Conservation (phyloP, 805 yeast species). For the Scheffersomyces spartinae region DNA sequence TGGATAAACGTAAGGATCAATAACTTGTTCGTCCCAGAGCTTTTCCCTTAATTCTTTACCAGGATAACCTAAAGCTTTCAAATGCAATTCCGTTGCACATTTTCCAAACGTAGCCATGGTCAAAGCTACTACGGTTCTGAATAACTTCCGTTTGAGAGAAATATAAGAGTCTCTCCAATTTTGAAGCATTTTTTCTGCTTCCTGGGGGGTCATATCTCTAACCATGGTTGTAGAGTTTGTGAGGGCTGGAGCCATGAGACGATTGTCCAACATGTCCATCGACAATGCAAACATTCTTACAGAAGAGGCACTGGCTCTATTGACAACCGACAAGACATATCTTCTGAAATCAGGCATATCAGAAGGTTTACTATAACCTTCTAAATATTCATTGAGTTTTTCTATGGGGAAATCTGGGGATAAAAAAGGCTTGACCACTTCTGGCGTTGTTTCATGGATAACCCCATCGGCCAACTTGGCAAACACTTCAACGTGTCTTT, state of each 20-base stretch:
- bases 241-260: slow-evolving; percentile 14
- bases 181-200: slow-evolving; percentile 19
- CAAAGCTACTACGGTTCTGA: slow-evolving; percentile 15
- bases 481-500: slow-evolving; percentile 16
- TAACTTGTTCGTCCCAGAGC: slow-evolving; percentile 14
- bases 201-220: slow-evolving; percentile 21
- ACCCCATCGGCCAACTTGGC: slow-evolving; percentile 22
- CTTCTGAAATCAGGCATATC: slow-evolving; percentile 15
- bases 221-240: slow-evolving; percentile 23
- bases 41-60: slow-evolving; percentile 16
- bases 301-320: too few relatives aligned
- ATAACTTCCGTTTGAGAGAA: slow-evolving; percentile 20
- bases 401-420: slow-evolving; percentile 14
- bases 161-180: slow-evolving; percentile 33
- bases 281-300: too few relatives aligned
- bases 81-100: slow-evolving; percentile 20
- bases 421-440: slow-evolving; percentile 13
- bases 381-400: slow-evolving; percentile 18
- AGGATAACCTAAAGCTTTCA: slow-evolving; percentile 28
- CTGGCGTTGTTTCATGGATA: slow-evolving; percentile 19
- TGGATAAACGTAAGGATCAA: slow-evolving; percentile 15
- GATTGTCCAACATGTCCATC: too few relatives aligned
- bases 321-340: too few relatives aligned
- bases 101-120: slow-evolving; percentile 14
- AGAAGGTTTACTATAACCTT: slow-evolving; percentile 15